Evolutionary conservation across 192 early-diverging fungal species (phyloP).

Genomic region (Haplosporangium gracile): DNA sequence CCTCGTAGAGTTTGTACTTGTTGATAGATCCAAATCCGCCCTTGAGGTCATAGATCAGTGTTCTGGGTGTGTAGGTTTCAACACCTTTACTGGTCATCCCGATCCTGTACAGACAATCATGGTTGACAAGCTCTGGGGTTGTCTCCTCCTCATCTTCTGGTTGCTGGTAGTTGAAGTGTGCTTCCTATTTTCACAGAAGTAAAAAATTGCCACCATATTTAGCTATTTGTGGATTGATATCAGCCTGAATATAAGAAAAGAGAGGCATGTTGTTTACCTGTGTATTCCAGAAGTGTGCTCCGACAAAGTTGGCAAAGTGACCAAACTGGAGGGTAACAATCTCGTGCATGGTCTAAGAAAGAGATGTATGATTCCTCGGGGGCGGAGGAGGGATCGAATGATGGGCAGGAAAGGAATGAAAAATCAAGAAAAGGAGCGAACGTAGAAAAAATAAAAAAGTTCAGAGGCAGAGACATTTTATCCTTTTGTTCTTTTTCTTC

Average conservation of each 20-base stretch:
- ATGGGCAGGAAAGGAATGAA: background rate
- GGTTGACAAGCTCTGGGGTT: slow-evolving; percentile 63
- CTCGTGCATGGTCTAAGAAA: slow-evolving; percentile 72
- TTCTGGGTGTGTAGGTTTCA: slow-evolving; percentile 81
- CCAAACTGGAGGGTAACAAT: slow-evolving; percentile 96
- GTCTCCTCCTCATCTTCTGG: slow-evolving; percentile 41
- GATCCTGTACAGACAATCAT: slow-evolving; percentile 71
- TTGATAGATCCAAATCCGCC: slow-evolving; percentile 65
- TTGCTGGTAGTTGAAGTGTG: slow-evolving; percentile 61
- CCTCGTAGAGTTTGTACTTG: slow-evolving; percentile 54
- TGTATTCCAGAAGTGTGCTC: slow-evolving; percentile 95
- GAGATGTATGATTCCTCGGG: background rate
- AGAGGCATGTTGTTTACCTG: slow-evolving; percentile 63
- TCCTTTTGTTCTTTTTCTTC: background rate
- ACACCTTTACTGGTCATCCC: slow-evolving; percentile 66
- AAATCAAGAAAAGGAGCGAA: background rate
- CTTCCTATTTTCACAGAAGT: slow-evolving; percentile 49
- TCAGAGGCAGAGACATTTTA: background rate
- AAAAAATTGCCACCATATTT: slow-evolving; percentile 1
- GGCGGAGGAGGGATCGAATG: background rate
- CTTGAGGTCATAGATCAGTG: slow-evolving; percentile 86
- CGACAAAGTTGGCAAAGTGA: slow-evolving; percentile 86
- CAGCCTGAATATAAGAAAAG: background rate
- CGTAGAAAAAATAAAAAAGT: background rate
- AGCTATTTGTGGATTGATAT: slow-evolving; percentile 9